Evolutionary conservation across 106 monocot species (phyloP).

Genomic region (Phalaenopsis equestris): DNA sequence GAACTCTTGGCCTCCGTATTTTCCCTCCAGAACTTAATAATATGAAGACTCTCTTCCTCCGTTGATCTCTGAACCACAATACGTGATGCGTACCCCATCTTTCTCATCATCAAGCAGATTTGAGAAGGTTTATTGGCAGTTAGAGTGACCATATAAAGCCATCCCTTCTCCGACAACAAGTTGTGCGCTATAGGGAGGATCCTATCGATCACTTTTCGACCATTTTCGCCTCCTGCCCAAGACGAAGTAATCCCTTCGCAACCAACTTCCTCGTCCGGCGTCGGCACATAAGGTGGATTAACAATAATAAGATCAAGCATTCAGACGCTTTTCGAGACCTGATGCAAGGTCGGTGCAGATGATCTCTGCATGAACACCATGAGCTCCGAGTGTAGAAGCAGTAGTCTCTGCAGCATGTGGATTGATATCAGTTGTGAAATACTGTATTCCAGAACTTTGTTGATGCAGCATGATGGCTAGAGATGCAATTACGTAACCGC

Average conservation of each 20-base stretch:
- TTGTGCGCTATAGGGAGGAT: constrained; percentile 64
- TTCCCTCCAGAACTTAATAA: constrained; percentile 72
- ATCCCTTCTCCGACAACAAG: constrained; percentile 77
- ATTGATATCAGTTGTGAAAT: constrained; percentile 81
- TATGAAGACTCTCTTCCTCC: constrained; percentile 88
- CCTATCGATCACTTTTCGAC: constrained; percentile 74
- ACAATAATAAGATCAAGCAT: constrained; percentile 87
- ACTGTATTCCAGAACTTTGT: constrained; percentile 36
- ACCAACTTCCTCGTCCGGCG: constrained; percentile 80
- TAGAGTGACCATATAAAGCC: constrained; percentile 86
- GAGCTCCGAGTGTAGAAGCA: constrained; percentile 55
- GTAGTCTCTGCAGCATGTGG: constrained; percentile 63
- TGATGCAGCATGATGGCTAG: constrained; percentile 70
- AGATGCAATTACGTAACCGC: constrained; percentile 90
- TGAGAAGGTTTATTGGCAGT: constrained; percentile 70
- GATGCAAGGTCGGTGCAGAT: constrained; percentile 64
- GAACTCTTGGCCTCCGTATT: neutral
- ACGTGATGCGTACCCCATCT: constrained; percentile 65
- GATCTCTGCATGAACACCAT: constrained; percentile 69
- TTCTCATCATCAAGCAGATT: constrained; percentile 73
- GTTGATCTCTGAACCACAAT: constrained; percentile 90
- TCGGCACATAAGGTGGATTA: constrained; percentile 96
- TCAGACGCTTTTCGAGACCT: constrained; percentile 55
- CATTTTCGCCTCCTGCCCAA: constrained; percentile 93
- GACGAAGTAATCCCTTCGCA: constrained; percentile 64